Evolutionary conservation across 169 alveolate genomes (phyloP).

Genomic region (Sarcocystis neurona): DNA sequence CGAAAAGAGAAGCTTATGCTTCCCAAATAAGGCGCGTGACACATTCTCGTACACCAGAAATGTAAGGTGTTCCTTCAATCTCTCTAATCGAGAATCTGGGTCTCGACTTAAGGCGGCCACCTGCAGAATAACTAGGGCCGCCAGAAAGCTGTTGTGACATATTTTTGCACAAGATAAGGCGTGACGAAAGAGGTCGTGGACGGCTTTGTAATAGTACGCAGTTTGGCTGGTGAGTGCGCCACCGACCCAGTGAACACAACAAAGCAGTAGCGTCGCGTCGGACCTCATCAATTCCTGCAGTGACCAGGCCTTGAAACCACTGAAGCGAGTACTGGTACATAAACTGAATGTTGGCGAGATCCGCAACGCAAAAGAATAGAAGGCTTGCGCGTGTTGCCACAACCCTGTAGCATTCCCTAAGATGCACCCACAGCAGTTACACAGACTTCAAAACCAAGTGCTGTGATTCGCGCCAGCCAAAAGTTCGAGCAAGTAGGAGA

Average conservation of each 20-base stretch:
- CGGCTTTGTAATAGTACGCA: not conserved
- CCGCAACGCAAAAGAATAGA: slow-evolving; percentile 92
- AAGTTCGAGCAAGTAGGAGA: no score
- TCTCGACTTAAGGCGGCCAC: no score
- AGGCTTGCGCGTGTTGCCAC: slow-evolving; percentile 94
- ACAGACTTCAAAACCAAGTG: not conserved
- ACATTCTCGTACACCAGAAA: slow-evolving; percentile 81
- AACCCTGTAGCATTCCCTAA: slow-evolving; percentile 88
- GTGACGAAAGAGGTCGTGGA: not conserved
- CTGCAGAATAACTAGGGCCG: no score
- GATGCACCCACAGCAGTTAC: no score
- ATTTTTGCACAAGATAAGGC: not conserved
- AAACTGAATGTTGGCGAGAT: slow-evolving; percentile 91
- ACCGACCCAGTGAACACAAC: no score
- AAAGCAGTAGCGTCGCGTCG: slow-evolving; percentile 3
- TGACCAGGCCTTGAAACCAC: slow-evolving; percentile 93
- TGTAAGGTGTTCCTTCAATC: slow-evolving; percentile 46
- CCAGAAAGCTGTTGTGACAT: not conserved
- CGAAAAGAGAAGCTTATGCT: slow-evolving; percentile 87
- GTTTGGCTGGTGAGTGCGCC: no score
- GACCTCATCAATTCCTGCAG: slow-evolving; percentile 81
- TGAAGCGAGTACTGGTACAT: slow-evolving; percentile 94
- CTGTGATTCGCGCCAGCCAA: no score
- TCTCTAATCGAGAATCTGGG: no score
- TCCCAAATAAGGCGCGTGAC: slow-evolving; percentile 85